Evolutionary conservation across 768 basidiomycete genomes (phyloP).

Genomic region (Lentinus tigrinus): DNA sequence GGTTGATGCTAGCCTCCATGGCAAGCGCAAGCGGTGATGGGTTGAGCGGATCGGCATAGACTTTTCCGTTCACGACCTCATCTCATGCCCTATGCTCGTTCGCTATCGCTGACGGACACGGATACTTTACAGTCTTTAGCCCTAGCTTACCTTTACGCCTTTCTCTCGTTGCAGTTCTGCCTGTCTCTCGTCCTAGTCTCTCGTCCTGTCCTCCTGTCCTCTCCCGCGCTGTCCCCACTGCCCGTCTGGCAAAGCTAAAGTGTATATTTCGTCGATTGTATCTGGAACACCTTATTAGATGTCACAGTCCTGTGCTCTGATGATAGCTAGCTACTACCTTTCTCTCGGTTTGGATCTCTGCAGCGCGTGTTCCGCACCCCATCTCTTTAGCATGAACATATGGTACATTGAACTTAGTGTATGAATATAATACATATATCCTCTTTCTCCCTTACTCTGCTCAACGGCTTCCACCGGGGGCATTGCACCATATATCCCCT

Average conservation of each 20-base stretch:
- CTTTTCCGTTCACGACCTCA: neutral
- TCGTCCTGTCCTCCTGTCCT: no score
- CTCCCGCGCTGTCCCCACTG: neutral
- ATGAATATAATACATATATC: constrained; percentile 15
- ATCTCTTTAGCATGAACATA: constrained; percentile 2
- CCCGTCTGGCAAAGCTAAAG: neutral
- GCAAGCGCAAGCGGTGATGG: constrained; percentile 31
- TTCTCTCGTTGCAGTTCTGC: neutral
- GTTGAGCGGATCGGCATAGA: neutral
- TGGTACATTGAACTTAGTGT: constrained; percentile 14
- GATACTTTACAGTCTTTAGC: neutral
- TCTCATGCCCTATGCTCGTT: neutral
- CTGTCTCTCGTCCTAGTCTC: neutral
- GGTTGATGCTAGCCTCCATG: constrained; percentile 19
- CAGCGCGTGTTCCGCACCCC: constrained; percentile 1
- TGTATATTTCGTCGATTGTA: constrained; percentile 16
- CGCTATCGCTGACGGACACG: neutral
- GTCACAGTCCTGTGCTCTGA: constrained; percentile 14
- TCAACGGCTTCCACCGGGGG: no score
- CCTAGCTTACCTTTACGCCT: neutral
- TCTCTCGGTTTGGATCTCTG: constrained; percentile 11
- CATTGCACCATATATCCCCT: no score
- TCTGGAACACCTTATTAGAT: constrained; percentile 15
- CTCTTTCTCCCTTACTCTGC: no score
- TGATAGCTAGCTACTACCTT: constrained; percentile 7